Evolutionary conservation across 2,329 filamentous ascomycete species (phyloP).

Genomic region (Endothia cerciana): DNA sequence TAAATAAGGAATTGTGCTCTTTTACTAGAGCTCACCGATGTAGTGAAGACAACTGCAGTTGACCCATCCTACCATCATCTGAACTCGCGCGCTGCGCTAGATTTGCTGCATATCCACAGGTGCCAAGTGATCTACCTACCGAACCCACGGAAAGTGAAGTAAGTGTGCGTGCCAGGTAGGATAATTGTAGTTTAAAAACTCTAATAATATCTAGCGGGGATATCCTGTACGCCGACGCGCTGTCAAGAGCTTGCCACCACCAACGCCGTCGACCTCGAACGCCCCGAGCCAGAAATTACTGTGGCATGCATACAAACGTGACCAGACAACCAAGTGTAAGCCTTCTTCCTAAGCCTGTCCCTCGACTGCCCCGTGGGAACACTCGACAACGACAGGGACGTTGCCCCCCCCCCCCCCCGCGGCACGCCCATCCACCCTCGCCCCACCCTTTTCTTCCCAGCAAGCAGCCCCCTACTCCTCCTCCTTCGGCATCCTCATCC

Average conservation of each 20-base stretch:
- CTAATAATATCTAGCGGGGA: conserved; percentile 18
- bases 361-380: not conserved
- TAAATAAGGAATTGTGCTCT: too few species aligned
- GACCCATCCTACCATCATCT: too few species aligned
- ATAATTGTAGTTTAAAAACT: not conserved
- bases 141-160: not conserved
- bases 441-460: too few species aligned
- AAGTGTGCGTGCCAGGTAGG: not conserved
- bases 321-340: not conserved
- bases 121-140: too few species aligned
- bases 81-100: too few species aligned
- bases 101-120: not conserved
- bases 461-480: conserved; percentile 43
- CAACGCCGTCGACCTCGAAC: conserved; percentile 27
- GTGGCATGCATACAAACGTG: conserved; percentile 19
- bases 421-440: too few species aligned
- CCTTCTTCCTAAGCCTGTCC: not conserved
- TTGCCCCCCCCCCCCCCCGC: too few species aligned
- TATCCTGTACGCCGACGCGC: conserved; percentile 12
- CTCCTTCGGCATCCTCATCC: conserved; percentile 78
- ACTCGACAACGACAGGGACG: too few species aligned
- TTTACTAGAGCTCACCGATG: too few species aligned
- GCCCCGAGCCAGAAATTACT: conserved; percentile 30
- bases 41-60: too few species aligned
- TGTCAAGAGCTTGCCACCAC: not conserved